Evolutionary conservation across 306 rosid genomes (phyloP), one percentile per base, ranked within the genome.

Genomic region (Sophora flavescens): DNA sequence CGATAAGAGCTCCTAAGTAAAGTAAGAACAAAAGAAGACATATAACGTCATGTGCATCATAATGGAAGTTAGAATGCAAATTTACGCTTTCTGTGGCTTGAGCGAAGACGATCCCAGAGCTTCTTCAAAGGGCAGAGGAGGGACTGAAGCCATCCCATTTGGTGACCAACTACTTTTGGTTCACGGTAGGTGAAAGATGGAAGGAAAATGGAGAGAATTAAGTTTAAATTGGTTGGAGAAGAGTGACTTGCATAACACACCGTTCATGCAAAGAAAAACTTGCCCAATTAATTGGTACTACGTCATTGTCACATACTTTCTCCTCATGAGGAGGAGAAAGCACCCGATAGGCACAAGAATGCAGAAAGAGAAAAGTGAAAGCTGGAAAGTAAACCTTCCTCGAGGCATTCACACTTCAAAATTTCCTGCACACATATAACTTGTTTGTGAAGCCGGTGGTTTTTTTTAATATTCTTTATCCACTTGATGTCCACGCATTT

Each of bases 101-200:
- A 86, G 38, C 87, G 91, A 2, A 89, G 82, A 7, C 90, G 90
- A 85, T 71, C 79, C 93, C 93, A 89, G 62, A 91, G 78, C 86
- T 89, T 89, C 88, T 87, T 91, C 84, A 91, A 18, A 0, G 93
- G 96, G 66, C 81, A 84, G 76, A 87, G 75, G 78, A 91, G 70
- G 75, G 90, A 89, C 33, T 17, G 83, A 72, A 89, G 72, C 92
- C 93, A 84, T 32, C 89, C 96, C 93, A 89, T 91, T 76, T 65
- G 75, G 78, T 75, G 67, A 67, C 51, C 41, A 66, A 65, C 36
- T 70, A 47, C 32, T 72, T 74, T 73, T 57, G 73, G 77, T 30
- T 75, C 77, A 78, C 50, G 77, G 68, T 76, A 26, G 79, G 81
- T 85, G 84, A 80, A 75, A 75, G 76, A 41, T 74, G 59, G 75